phyloP scores from a whole-genome alignment of 2,329 filamentous ascomycete species.

The Fusarium albosuccineum region DNA sequence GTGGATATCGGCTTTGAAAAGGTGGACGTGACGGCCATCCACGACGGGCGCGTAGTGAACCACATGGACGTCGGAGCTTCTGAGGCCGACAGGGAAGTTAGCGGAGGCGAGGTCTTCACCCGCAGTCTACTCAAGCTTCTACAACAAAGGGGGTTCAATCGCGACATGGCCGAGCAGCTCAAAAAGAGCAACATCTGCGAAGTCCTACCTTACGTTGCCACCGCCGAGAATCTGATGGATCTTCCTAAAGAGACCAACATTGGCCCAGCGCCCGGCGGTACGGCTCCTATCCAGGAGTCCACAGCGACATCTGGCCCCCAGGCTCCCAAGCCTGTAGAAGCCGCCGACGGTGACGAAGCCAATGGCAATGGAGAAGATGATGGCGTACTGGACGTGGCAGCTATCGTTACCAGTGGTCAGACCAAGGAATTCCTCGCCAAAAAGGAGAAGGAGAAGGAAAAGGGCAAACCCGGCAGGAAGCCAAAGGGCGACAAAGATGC shows the following conservation, averaged over 20 bases:
- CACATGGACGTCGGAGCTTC: constrained; percentile 72
- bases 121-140: constrained; percentile 77
- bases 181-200: constrained; percentile 77
- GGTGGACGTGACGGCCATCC: constrained; percentile 91
- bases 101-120: constrained; percentile 91
- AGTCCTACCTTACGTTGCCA: constrained; percentile 69
- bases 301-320: constrained; percentile 53
- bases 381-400: constrained; percentile 86
- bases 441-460: constrained; percentile 81
- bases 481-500: constrained; percentile 67
- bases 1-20: constrained; percentile 94
- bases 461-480: constrained; percentile 68
- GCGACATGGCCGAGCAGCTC: constrained; percentile 78
- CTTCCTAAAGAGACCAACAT: constrained; percentile 59
- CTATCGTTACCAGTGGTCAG: constrained; percentile 84
- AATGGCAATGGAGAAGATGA: constrained; percentile 68
- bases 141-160: constrained; percentile 67
- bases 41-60: constrained; percentile 81
- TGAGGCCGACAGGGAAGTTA: constrained; percentile 65
- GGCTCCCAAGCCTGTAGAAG: constrained; percentile 51
- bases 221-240: constrained; percentile 61
- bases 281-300: constrained; percentile 41
- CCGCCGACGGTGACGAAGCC: constrained; percentile 57
- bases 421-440: constrained; percentile 86
- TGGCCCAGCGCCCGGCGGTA: constrained; percentile 34